Conservation (phyloP, 208 protist species). For the Leptomonas seymouri region DNA sequence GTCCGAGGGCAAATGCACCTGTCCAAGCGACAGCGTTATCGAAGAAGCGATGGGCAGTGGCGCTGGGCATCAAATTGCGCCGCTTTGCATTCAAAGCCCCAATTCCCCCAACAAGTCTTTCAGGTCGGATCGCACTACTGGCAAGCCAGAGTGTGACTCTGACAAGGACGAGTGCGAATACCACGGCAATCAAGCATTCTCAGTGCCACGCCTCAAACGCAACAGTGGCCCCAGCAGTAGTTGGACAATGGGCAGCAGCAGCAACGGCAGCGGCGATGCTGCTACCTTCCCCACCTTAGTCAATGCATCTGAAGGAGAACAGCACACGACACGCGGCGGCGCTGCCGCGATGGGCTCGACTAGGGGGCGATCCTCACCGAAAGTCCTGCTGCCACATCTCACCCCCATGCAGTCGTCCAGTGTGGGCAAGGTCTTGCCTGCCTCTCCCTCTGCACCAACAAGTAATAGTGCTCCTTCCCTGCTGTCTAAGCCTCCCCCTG, state of each 20-base stretch:
- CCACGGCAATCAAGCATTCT: neutral
- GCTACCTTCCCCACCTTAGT: neutral
- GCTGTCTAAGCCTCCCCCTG: neutral
- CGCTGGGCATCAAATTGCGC: neutral
- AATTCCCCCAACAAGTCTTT: neutral
- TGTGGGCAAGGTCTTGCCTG: neutral
- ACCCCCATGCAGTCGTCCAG: conserved; percentile 3
- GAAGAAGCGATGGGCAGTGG: neutral
- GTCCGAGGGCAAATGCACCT: too few relatives aligned
- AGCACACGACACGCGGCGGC: neutral
- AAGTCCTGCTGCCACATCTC: conserved; percentile 7
- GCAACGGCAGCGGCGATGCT: neutral
- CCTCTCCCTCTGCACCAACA: neutral
- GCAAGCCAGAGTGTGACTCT: neutral
- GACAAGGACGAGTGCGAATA: neutral
- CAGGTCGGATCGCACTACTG: neutral
- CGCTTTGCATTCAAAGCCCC: neutral
- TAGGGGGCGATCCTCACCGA: neutral
- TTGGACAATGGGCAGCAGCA: neutral
- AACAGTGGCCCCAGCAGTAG: conserved; percentile 5
- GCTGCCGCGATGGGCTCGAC: neutral
- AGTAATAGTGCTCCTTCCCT: neutral
- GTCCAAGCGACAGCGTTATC: neutral
- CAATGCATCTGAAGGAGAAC: neutral
- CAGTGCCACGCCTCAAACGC: neutral